Conservation (phyloP, 129 eudicot genomes). For the Artemisia annua region DNA sequence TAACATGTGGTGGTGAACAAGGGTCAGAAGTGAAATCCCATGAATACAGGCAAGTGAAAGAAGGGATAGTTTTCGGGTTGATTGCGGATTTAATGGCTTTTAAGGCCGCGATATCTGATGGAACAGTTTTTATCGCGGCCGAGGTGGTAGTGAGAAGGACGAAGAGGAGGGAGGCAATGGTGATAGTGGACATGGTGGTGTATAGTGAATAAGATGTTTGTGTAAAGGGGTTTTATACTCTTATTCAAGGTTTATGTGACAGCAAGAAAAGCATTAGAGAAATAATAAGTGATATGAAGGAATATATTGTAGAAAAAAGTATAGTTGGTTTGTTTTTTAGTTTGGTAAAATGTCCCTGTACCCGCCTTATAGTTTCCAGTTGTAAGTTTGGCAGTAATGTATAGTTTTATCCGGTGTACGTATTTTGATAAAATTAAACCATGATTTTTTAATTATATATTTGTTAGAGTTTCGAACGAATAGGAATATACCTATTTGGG, state of each 20-base stretch:
- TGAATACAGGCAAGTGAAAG: conserved; percentile 56
- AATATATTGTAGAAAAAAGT: not conserved
- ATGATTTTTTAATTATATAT: too few relatives aligned
- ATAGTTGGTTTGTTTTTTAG: conserved; percentile 20
- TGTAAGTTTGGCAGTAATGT: conserved; percentile 26
- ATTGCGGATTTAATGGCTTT: conserved; percentile 56
- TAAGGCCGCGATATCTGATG: conserved; percentile 57
- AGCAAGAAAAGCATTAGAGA: conserved; percentile 44
- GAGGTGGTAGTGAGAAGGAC: not conserved
- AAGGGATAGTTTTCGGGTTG: conserved; percentile 53
- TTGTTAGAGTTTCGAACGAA: too few relatives aligned
- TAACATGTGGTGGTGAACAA: conserved; percentile 53
- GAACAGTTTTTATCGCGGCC: conserved; percentile 29
- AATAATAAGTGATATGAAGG: too few relatives aligned
- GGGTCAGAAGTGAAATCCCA: conserved; percentile 77
- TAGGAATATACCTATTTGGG: too few relatives aligned
- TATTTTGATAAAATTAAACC: too few relatives aligned
- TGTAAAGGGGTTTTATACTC: conserved; percentile 10
- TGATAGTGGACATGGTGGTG: conserved; percentile 21
- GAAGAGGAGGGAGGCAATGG: conserved; percentile 19
- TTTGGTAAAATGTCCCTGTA: conserved; percentile 35
- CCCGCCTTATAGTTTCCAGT: conserved; percentile 34
- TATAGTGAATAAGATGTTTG: not conserved
- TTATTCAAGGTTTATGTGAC: conserved; percentile 26
- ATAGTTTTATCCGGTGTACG: not conserved